Percentiles rank a stretch among this genome's conserved stretches.
These are phyloP conservation scores for Torulaspora delbrueckii DNA, from an alignment of 805 yeast species.

Conservation along the genomic window DNA sequence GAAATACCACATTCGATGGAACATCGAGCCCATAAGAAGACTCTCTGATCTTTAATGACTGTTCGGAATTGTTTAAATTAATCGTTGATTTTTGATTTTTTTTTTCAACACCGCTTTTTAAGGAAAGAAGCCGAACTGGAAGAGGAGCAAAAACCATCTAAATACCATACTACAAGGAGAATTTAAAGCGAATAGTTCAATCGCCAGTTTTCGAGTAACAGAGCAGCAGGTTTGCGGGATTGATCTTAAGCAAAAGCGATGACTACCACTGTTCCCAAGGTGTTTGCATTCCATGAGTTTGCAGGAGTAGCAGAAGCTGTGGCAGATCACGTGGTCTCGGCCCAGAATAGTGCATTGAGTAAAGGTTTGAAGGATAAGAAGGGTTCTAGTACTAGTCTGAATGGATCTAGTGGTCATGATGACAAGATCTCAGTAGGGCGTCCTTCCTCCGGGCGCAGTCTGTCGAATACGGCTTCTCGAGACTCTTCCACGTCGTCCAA, in stretches of 20 bases:
- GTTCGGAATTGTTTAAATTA: neutral
- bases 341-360: conserved; percentile 60
- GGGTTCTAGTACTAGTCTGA: conserved; percentile 20
- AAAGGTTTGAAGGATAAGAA: conserved; percentile 20
- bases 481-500: conserved; percentile 17
- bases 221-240: neutral
- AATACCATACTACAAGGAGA: neutral
- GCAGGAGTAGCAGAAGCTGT: conserved; percentile 93
- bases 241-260: conserved; percentile 34
- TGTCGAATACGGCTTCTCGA: conserved; percentile 4
- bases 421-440: conserved; percentile 16
- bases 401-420: conserved; percentile 5
- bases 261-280: conserved; percentile 92
- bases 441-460: conserved; percentile 21
- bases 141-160: conserved; percentile 9
- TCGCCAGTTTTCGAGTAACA: neutral
- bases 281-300: conserved; percentile 87
- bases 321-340: conserved; percentile 87
- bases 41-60: neutral
- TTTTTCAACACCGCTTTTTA: conserved; percentile 5
- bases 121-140: conserved; percentile 8
- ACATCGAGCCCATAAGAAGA: neutral
- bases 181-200: neutral
- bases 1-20: no score
- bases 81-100: neutral